Conservation (phyloP, 192 early-diverging fungal genomes). For the Linnemannia zychae region DNA sequence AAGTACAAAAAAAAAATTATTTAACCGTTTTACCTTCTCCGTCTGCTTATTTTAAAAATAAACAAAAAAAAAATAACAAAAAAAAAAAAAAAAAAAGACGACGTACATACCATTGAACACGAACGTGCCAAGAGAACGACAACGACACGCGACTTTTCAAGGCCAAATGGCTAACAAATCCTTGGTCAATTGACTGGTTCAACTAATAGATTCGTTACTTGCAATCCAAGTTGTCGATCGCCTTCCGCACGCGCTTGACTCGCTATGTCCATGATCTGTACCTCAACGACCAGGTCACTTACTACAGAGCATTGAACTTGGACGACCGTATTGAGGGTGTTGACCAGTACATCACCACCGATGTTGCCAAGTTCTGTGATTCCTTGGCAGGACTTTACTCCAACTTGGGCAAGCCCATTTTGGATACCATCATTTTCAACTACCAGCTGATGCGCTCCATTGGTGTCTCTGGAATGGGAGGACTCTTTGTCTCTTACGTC, state of each 20-base stretch:
- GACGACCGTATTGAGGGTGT: slow-evolving; percentile 91
- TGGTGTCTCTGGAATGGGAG: slow-evolving; percentile 86
- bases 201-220: slow-evolving; percentile 69
- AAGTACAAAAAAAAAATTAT: no score
- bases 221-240: slow-evolving; percentile 82
- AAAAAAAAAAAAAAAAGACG: no score
- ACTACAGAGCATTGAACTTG: slow-evolving; percentile 92
- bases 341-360: slow-evolving; percentile 92
- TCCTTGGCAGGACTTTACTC: slow-evolving; percentile 93
- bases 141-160: not conserved
- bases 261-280: slow-evolving; percentile 90
- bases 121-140: not conserved
- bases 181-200: not conserved
- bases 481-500: slow-evolving; percentile 85
- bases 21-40: no score
- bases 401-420: slow-evolving; percentile 94
- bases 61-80: no score
- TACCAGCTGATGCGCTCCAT: slow-evolving; percentile 89
- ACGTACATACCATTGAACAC: not conserved
- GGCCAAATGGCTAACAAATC: not conserved
- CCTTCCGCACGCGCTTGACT: slow-evolving; percentile 88
- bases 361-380: slow-evolving; percentile 93
- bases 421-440: slow-evolving; percentile 96
- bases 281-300: slow-evolving; percentile 84
- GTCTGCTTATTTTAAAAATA: no score